These are phyloP conservation scores for Globisporangium ultimum DNA, from an alignment of 352 stramenopile genomes.

Conservation along the genomic window DNA sequence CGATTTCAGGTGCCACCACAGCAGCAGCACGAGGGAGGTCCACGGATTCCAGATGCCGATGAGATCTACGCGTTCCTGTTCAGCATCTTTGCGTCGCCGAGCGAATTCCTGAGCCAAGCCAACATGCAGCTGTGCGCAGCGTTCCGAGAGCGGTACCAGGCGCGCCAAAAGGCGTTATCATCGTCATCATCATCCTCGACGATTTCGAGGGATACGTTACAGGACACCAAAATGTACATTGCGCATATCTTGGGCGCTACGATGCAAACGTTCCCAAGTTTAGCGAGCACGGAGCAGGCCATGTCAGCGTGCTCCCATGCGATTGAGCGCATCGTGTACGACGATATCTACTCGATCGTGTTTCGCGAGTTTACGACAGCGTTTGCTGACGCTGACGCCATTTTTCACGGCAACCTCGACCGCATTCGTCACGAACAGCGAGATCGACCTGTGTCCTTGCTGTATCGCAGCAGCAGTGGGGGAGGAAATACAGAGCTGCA, in stretches of 20 bases:
- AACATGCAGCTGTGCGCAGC: conserved; percentile 50
- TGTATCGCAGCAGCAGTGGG: background rate
- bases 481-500: conserved; percentile 17
- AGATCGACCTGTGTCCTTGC: conserved; percentile 19
- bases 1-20: conserved; percentile 32
- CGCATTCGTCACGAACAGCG: conserved; percentile 49
- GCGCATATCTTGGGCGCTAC: conserved; percentile 52
- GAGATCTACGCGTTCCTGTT: conserved; percentile 66
- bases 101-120: conserved; percentile 59
- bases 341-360: conserved; percentile 60
- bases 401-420: conserved; percentile 45
- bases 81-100: conserved; percentile 42
- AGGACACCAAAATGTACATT: conserved; percentile 71
- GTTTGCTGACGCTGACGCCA: conserved; percentile 39
- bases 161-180: conserved; percentile 20
- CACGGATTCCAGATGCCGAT: conserved; percentile 14
- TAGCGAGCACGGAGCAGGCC: conserved; percentile 46
- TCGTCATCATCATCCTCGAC: conserved; percentile 10
- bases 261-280: conserved; percentile 56
- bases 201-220: conserved; percentile 38
- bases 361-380: conserved; percentile 46
- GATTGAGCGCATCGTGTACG: conserved; percentile 62
- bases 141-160: conserved; percentile 35
- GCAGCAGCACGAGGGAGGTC: background rate
- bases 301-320: conserved; percentile 46